Base-by-base conservation (phyloP, 768 basidiomycete species). In the Leccinellum albellum region DNA sequence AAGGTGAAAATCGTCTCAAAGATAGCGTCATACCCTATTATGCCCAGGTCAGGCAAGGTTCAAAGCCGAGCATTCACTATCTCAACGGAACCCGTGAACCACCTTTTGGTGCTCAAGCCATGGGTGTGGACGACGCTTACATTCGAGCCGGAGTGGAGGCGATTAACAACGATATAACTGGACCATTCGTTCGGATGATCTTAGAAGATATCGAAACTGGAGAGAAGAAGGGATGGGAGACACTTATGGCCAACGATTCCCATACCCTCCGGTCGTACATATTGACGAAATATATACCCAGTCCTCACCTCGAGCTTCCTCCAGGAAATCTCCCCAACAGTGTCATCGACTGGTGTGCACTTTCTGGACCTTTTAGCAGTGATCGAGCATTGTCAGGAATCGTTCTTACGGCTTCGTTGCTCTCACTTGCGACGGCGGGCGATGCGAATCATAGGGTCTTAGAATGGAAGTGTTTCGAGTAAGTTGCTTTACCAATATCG, bases 281-380 rank as follows among this genome's bases (percentile, higher is more conserved):
- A 54, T 45, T 53, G 32, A 32, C 55, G 20, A 61, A 66, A 51
- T 68, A 68, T 24, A 32, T 65, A 1, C 62, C 61, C 12, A 65
- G 68, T 35, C 17, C 26, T 12, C 48, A 52, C 48, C 54, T 69
- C 21, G 50, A 40, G 3, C 46, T 69, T 24, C 61, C 69, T 20
- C 51, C 55, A 2, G 23, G 45, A 9, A 53, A 61, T 32, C 63
- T 64, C 32, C 37, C 56, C 8, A 58, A 4, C 40, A 53, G 64
- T 29, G 64, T 73, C 4, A 56, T 76, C 42, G 68, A 74, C 57
- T 77, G 58, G 51, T 61, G 60, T 10, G 26, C 4, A 13, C 24
- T 23, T 26, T 15, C 26, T 26, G 32, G 32, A 14, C 32, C 32
- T 32, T 32, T 32, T 32, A 32, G 13, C 32, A 32, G 32, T 4